phyloP scores from a whole-genome alignment of 2,329 filamentous ascomycete genomes.

The Microcera coccophila region DNA sequence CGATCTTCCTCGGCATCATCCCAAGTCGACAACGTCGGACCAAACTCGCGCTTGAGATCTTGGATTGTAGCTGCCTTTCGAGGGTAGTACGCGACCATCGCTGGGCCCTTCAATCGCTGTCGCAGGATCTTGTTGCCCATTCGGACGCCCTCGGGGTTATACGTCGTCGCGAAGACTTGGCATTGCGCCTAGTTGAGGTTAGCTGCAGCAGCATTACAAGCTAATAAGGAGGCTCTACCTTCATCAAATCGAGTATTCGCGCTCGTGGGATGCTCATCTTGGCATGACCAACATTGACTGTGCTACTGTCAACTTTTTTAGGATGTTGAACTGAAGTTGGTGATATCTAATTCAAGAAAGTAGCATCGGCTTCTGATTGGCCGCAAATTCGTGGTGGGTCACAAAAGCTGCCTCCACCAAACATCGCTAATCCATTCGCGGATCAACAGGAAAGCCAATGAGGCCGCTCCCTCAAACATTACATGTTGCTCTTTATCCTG shows the following conservation, averaged over 20 bases:
- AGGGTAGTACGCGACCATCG: conserved; percentile 85
- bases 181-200: conserved; percentile 67
- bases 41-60: conserved; percentile 69
- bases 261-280: conserved; percentile 61
- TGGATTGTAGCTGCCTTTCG: conserved; percentile 65
- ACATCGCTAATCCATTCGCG: no score
- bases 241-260: conserved; percentile 68
- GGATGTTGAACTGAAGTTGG: conserved; percentile 27
- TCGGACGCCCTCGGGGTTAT: conserved; percentile 78
- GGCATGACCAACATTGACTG: conserved; percentile 28
- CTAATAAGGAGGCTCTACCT: conserved; percentile 48
- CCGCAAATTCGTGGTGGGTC: neutral
- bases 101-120: conserved; percentile 79
- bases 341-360: conserved; percentile 18
- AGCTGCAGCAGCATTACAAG: conserved; percentile 12
- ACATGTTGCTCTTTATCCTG: no score
- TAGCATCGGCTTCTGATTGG: conserved; percentile 21
- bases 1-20: conserved; percentile 78
- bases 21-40: conserved; percentile 61
- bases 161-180: conserved; percentile 84
- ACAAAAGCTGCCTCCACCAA: no score
- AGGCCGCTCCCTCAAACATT: no score
- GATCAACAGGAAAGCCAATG: no score
- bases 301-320: conserved; percentile 24
- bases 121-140: conserved; percentile 90